Base-by-base conservation (phyloP, 805 yeast species). In the Hanseniaspora vineae region DNA sequence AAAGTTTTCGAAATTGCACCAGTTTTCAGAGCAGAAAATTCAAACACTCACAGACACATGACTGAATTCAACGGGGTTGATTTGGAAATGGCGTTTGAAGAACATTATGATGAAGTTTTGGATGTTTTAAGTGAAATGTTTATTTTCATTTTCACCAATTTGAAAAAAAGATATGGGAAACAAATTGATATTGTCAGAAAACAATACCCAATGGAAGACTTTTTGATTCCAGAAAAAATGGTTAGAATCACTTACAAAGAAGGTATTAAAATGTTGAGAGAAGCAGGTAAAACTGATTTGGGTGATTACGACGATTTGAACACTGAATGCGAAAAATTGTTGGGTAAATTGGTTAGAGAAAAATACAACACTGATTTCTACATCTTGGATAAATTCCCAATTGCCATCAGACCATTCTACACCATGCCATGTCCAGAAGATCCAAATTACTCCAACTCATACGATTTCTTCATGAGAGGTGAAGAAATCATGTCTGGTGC, bases 381-480 rank as follows among this genome's bases (percentile, higher is more conserved):
- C 73, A 85, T 92, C 61, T 78, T 92, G 68, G 99, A 92, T 76
- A 92, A 92, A 69, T 92, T 92, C 85, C 99, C 99, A 60, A 75
- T 88, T 62, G 92, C 86, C 31, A 78, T 89, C 48, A 82, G 99
- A 75, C 99, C 99, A 50, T 92, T 92, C 78, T 92, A 92, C 77
- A 92, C 99, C 44, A 92, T 92, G 98, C 97, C 98, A 52, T 96
- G 88, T 66, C 76, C 97, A 17, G 82, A 79, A 60, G 89, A 92
- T 70, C 79, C 95, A 54, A 76, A 82, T 58, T 89, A 89, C 72
- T 89, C 97, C 54, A 92, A 92, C 78, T 90, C 97, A 18, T 92
- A 90, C 65, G 98, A 92, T 72, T 92, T 92, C 81, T 92, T 92
- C 77, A 92, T 92, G 98, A 84, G 98, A 73, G 99, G 99, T 65